Evolutionary conservation across 225 moss, liverwort and hornwort genomes (phyloP).

Genomic region (Polytrichum commune): DNA sequence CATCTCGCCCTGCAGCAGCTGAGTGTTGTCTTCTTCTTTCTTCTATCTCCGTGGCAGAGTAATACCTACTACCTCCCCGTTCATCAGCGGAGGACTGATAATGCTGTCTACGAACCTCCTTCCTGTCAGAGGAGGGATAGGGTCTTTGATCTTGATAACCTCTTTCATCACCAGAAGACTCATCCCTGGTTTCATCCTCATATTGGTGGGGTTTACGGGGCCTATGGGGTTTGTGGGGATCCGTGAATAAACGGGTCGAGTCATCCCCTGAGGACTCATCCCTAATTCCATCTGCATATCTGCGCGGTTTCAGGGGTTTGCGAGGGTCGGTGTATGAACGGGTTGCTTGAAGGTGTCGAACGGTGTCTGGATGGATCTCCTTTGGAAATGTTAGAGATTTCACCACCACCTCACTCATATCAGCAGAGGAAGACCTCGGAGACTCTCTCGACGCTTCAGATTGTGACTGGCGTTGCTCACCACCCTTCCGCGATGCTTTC

Average conservation of each 20-base stretch:
- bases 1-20: slow-evolving; percentile 22
- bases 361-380: slow-evolving; percentile 8
- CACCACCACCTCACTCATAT: slow-evolving; percentile 30
- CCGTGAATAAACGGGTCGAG: not conserved
- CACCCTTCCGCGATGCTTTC: slow-evolving; percentile 16
- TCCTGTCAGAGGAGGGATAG: slow-evolving; percentile 3
- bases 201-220: not conserved
- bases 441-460: slow-evolving; percentile 40
- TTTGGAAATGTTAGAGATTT: slow-evolving; percentile 25
- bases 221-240: not conserved
- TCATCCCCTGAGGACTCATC: slow-evolving; percentile 15
- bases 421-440: slow-evolving; percentile 34
- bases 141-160: slow-evolving; percentile 8
- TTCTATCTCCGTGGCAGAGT: slow-evolving; percentile 8
- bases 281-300: slow-evolving; percentile 18
- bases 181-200: slow-evolving; percentile 9
- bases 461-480: slow-evolving; percentile 20
- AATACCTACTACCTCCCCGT: slow-evolving; percentile 21
- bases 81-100: slow-evolving; percentile 18
- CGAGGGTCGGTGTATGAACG: slow-evolving; percentile 17
- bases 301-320: slow-evolving; percentile 14
- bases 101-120: slow-evolving; percentile 10
- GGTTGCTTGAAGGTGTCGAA: slow-evolving; percentile 13
- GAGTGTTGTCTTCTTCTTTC: slow-evolving; percentile 20
- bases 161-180: slow-evolving; percentile 34